A percentile compares a stretch with the other conserved stretches of the same genome.
Conservation (phyloP, 2,329 filamentous ascomycete species). For the Penicillium sp. region DNA sequence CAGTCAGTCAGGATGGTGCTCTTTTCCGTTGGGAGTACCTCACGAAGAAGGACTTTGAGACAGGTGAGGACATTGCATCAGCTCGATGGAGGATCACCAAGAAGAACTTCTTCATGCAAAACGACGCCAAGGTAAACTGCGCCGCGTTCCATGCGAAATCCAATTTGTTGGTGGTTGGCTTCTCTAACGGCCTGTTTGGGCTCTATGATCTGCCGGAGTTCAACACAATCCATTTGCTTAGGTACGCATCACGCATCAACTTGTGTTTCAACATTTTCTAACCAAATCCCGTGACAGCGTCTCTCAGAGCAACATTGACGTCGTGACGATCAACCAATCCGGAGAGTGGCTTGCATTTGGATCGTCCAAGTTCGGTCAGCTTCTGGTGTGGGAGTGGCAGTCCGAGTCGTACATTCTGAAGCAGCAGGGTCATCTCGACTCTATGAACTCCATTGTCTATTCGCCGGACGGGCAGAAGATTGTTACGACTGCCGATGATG, state of each 20-base stretch:
- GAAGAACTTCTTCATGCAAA: slow-evolving; percentile 92
- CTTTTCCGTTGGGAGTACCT: slow-evolving; percentile 92
- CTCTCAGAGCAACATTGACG: slow-evolving; percentile 95
- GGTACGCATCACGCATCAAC: slow-evolving; percentile 41
- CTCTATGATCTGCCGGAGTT: slow-evolving; percentile 97
- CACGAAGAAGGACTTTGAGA: slow-evolving; percentile 65
- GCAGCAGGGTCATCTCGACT: slow-evolving; percentile 96
- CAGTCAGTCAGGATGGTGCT: slow-evolving; percentile 95
- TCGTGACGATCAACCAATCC: slow-evolving; percentile 89
- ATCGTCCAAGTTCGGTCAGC: slow-evolving; percentile 89
- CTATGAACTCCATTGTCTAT: slow-evolving; percentile 91
- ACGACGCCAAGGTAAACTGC: slow-evolving; percentile 83
- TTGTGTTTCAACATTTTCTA: not conserved
- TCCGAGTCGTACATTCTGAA: slow-evolving; percentile 99
- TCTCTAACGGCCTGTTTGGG: slow-evolving; percentile 91
- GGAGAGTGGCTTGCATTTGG: slow-evolving; percentile 98
- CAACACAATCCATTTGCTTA: slow-evolving; percentile 86
- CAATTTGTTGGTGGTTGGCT: slow-evolving; percentile 93
- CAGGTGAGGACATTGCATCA: slow-evolving; percentile 67
- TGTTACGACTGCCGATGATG: slow-evolving; percentile 92
- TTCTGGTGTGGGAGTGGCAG: slow-evolving; percentile 99
- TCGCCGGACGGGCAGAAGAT: slow-evolving; percentile 92
- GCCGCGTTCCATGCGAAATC: slow-evolving; percentile 86
- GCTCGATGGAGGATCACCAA: slow-evolving; percentile 91
- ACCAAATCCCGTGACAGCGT: slow-evolving; percentile 66